Evolutionary conservation across 2,329 filamentous ascomycete genomes (phyloP).

Genomic region (Penicillium thymicola): DNA sequence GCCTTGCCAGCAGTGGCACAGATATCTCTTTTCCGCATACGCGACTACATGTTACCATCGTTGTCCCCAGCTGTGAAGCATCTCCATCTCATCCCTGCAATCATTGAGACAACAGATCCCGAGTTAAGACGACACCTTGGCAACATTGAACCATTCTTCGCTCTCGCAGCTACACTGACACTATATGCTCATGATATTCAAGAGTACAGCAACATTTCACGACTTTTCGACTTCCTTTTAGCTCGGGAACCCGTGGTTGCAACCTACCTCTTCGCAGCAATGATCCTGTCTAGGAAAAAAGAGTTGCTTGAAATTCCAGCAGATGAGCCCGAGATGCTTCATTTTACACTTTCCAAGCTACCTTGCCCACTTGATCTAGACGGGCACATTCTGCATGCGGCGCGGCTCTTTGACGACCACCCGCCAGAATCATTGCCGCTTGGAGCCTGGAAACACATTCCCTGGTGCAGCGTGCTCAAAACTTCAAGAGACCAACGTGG

Average conservation of each 20-base stretch:
- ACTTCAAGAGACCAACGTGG: slow-evolving; percentile 62
- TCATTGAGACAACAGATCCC: slow-evolving; percentile 70
- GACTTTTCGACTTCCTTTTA: slow-evolving; percentile 88
- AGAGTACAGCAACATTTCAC: slow-evolving; percentile 80
- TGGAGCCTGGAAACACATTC: slow-evolving; percentile 68
- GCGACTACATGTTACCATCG: slow-evolving; percentile 95
- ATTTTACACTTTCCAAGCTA: slow-evolving; percentile 81
- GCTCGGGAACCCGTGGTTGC: slow-evolving; percentile 83
- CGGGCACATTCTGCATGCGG: slow-evolving; percentile 64
- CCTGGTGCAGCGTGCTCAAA: slow-evolving; percentile 76
- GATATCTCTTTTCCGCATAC: slow-evolving; percentile 85
- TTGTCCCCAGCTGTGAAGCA: slow-evolving; percentile 78
- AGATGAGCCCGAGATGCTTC: slow-evolving; percentile 89
- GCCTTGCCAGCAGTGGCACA: slow-evolving; percentile 67
- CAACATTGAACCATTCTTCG: slow-evolving; percentile 81
- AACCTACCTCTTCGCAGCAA: slow-evolving; percentile 88
- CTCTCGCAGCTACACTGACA: slow-evolving; percentile 86
- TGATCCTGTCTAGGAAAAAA: slow-evolving; percentile 73
- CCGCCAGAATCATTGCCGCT: slow-evolving; percentile 69
- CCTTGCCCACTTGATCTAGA: slow-evolving; percentile 80
- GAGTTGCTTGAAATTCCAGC: slow-evolving; percentile 81
- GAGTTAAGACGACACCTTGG: slow-evolving; percentile 72
- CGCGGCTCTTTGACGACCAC: slow-evolving; percentile 59
- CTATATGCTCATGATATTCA: slow-evolving; percentile 97
- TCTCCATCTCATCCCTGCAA: slow-evolving; percentile 79